Evolutionary conservation across 495 filamentous ascomycete genomes (phyloP).

Genomic region (Penicillium cinerascens): DNA sequence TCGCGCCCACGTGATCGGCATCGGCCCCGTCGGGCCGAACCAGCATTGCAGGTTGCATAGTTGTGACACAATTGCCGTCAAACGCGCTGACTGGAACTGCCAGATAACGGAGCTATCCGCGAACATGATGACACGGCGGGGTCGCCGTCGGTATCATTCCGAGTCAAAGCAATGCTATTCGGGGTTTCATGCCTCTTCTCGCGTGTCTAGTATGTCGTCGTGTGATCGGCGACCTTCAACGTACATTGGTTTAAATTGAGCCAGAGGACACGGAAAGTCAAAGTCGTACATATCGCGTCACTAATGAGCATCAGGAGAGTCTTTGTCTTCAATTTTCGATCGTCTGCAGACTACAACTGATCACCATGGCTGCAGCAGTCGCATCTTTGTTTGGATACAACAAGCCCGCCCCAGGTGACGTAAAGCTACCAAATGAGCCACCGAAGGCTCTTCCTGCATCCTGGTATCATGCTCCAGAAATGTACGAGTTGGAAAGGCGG

Average conservation of each 20-base stretch:
- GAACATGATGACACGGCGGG: background rate
- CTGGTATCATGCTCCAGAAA: constrained; percentile 47
- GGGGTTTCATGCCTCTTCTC: background rate
- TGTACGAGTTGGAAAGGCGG: constrained; percentile 50
- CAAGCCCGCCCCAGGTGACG: background rate
- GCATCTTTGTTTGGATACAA: constrained; percentile 21
- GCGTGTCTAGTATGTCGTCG: background rate
- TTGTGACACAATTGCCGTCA: background rate
- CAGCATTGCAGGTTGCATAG: background rate
- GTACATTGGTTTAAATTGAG: background rate
- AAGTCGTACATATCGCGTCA: background rate
- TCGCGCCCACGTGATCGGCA: background rate
- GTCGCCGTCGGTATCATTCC: constrained; percentile 7
- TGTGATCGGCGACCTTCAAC: constrained; percentile 2
- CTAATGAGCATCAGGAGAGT: background rate
- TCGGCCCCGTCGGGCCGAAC: background rate
- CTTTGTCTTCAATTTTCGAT: background rate
- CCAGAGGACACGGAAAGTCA: background rate
- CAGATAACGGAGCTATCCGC: background rate
- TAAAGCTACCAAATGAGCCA: constrained; percentile 10
- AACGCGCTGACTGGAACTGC: background rate
- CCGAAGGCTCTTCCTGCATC: constrained; percentile 44
- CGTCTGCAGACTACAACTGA: background rate
- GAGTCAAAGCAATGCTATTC: background rate
- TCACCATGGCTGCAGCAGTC: constrained; percentile 18